Percentiles rank a stretch among this genome's conserved stretches.
phyloP scores from a whole-genome alignment of 1,284 basidiomycete genomes.

The Puccinia horiana region DNA sequence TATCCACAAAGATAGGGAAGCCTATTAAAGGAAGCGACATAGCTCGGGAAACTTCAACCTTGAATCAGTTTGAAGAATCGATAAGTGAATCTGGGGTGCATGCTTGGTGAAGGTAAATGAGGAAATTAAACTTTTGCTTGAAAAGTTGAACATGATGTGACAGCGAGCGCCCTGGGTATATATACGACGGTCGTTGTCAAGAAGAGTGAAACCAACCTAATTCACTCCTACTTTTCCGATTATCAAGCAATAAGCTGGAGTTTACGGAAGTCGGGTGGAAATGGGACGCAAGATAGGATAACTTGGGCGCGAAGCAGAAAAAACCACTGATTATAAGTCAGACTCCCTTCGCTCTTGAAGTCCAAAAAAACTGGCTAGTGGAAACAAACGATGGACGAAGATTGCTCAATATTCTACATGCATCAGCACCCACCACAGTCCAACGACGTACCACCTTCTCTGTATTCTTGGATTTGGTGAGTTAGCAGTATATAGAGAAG shows the following conservation, averaged over 20 bases:
- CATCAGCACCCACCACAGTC: background rate
- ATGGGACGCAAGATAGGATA: background rate
- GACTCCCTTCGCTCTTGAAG: background rate
- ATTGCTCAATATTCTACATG: constrained; percentile 20
- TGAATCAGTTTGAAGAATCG: background rate
- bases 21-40: background rate
- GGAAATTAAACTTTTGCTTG: background rate
- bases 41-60: constrained; percentile 6
- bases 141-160: background rate
- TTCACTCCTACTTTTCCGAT: background rate
- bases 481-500: background rate
- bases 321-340: background rate
- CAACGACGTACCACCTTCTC: background rate
- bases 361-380: background rate
- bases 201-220: constrained; percentile 7
- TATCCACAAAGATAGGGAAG: constrained; percentile 5
- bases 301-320: background rate
- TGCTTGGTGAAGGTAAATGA: background rate
- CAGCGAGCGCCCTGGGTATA: background rate
- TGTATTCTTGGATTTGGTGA: background rate
- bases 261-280: background rate
- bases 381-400: constrained; percentile 2
- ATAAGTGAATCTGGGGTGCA: background rate
- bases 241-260: background rate
- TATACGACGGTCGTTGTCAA: background rate